phyloP scores from a whole-genome alignment of 768 basidiomycete species.

The Kondoa subrosea region DNA sequence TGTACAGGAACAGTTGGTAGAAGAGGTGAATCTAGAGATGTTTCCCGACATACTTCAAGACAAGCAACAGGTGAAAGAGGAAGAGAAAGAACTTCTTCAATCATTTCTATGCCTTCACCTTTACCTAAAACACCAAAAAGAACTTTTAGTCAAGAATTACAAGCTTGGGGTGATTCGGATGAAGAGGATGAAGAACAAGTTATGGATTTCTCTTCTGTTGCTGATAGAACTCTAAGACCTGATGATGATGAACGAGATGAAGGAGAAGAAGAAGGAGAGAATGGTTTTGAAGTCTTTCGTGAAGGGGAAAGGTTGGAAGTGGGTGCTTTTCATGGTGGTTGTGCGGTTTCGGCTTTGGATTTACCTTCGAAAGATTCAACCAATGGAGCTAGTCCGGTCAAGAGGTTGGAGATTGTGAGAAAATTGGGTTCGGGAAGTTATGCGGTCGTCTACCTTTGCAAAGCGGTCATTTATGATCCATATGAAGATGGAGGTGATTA shows the following conservation, averaged over 20 bases:
- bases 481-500: constrained; percentile 25
- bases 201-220: constrained; percentile 6
- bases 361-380: constrained; percentile 38
- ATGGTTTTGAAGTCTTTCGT: constrained; percentile 37
- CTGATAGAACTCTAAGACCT: constrained; percentile 11
- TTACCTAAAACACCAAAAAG: constrained; percentile 2
- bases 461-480: constrained; percentile 27
- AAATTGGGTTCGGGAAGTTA: constrained; percentile 17
- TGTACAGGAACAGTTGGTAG: constrained; percentile 11
- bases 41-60: constrained; percentile 72
- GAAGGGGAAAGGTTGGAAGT: constrained; percentile 60
- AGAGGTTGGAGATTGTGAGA: constrained; percentile 26
- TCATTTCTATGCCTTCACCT: constrained; percentile 7
- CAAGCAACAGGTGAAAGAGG: constrained; percentile 71
- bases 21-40: constrained; percentile 33
- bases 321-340: constrained; percentile 48
- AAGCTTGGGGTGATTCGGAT: constrained; percentile 1
- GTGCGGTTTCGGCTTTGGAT: constrained; percentile 54
- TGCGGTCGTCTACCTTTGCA: constrained; percentile 26
- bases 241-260: constrained; percentile 7
- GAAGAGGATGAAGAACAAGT: constrained; percentile 15
- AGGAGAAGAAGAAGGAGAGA: constrained; percentile 11
- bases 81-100: constrained; percentile 37
- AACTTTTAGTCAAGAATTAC: constrained; percentile 2
- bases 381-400: constrained; percentile 16